These are phyloP conservation scores for Colletotrichum tanaceti DNA, from an alignment of 2,329 filamentous ascomycete species.

Conservation along the genomic window DNA sequence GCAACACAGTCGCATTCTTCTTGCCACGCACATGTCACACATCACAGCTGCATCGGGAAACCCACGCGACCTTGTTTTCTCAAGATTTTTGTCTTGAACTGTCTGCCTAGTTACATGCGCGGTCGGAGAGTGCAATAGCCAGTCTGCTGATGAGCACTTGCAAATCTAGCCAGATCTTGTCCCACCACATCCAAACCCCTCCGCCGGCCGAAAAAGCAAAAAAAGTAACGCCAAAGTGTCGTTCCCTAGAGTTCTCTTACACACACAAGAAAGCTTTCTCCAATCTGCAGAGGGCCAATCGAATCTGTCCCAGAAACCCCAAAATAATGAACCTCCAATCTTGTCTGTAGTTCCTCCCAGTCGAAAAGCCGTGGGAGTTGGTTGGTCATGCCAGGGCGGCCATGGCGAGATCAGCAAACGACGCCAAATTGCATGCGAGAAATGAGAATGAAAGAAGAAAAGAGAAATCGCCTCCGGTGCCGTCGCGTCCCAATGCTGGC, in stretches of 20 bases:
- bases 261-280: slow-evolving; percentile 35
- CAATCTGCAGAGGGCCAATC: slow-evolving; percentile 18
- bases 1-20: background rate
- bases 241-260: slow-evolving; percentile 37
- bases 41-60: background rate
- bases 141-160: slow-evolving; percentile 17
- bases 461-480: slow-evolving; percentile 24
- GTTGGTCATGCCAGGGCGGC: slow-evolving; percentile 7
- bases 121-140: slow-evolving; percentile 19
- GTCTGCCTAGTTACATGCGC: slow-evolving; percentile 36
- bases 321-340: slow-evolving; percentile 13
- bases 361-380: slow-evolving; percentile 36
- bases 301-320: slow-evolving; percentile 29
- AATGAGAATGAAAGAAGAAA: background rate
- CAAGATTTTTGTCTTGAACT: slow-evolving; percentile 22
- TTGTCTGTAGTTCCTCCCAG: slow-evolving; percentile 32
- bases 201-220: slow-evolving; percentile 20
- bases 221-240: slow-evolving; percentile 32
- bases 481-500: slow-evolving; percentile 25
- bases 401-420: slow-evolving; percentile 22
- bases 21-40: background rate
- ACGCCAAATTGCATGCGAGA: slow-evolving; percentile 25
- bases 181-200: slow-evolving; percentile 11
- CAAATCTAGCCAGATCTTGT: slow-evolving; percentile 11
- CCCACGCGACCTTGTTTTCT: background rate